Conservation (phyloP, 139 green algal genomes). For the Pseudopediastrum boryanum region DNA sequence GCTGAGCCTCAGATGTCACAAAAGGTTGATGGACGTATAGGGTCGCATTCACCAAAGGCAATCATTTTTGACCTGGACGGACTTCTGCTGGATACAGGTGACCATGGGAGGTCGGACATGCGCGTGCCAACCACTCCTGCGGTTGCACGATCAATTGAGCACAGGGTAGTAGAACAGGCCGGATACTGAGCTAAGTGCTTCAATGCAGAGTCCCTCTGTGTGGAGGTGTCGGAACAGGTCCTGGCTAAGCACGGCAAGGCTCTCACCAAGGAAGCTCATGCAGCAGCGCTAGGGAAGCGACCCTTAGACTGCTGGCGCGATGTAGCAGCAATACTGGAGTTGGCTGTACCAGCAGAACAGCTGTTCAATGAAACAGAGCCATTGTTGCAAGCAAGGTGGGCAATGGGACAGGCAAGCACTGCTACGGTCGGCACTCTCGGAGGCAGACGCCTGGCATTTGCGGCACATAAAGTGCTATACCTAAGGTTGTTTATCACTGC, state of each 20-base stretch:
- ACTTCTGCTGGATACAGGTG: constrained; percentile 78
- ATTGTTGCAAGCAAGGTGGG: constrained; percentile 42
- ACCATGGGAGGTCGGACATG: not conserved
- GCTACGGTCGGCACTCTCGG: not conserved
- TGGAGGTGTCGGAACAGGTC: constrained; percentile 57
- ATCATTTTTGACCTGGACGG: constrained; percentile 90
- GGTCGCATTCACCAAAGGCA: constrained; percentile 18
- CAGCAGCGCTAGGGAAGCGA: constrained; percentile 62
- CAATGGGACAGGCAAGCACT: not conserved
- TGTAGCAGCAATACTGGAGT: constrained; percentile 49
- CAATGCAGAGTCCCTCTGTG: constrained; percentile 68
- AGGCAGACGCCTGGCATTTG: not conserved
- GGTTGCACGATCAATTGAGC: not conserved
- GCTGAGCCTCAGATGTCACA: no score
- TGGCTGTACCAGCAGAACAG: constrained; percentile 46
- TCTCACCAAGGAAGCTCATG: constrained; percentile 21
- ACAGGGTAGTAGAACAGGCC: not conserved
- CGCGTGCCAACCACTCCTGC: not conserved
- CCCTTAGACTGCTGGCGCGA: constrained; percentile 77
- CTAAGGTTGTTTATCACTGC: not conserved
- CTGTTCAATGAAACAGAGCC: constrained; percentile 72
- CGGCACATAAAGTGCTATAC: not conserved
- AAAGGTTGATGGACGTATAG: no score
- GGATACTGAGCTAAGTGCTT: constrained; percentile 5
- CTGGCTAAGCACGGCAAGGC: constrained; percentile 56